phyloP scores from a whole-genome alignment of 441 rosid genomes.

The Erysimum cheiri region DNA sequence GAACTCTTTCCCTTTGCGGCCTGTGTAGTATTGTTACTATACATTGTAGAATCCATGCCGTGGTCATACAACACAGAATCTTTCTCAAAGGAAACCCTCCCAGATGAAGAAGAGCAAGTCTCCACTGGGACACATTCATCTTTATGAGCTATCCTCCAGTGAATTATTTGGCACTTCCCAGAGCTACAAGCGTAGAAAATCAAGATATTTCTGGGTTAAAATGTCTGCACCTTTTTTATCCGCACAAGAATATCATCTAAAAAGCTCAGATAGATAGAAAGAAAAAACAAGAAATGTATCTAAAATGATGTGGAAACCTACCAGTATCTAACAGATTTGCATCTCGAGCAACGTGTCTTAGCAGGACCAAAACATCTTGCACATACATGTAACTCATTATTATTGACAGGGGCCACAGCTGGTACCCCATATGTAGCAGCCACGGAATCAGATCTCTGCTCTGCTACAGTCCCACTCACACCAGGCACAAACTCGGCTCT shows the following conservation, averaged over 20 bases:
- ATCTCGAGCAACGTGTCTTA: constrained; percentile 92
- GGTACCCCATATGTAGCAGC: constrained; percentile 52
- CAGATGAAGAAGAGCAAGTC: constrained; percentile 53
- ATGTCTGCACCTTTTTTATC: constrained; percentile 19
- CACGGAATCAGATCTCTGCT: constrained; percentile 35
- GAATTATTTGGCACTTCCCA: constrained; percentile 88
- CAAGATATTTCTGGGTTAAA: constrained; percentile 22
- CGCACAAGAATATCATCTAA: neutral
- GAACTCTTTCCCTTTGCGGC: constrained; percentile 46
- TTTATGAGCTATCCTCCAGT: constrained; percentile 85
- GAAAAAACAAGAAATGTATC: constrained; percentile 13
- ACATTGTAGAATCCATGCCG: constrained; percentile 45
- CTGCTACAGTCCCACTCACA: constrained; percentile 21
- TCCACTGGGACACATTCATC: constrained; percentile 68
- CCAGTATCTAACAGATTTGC: constrained; percentile 93
- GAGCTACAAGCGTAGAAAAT: constrained; percentile 59
- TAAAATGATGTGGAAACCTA: constrained; percentile 36
- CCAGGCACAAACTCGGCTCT: constrained; percentile 33
- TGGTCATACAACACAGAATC: constrained; percentile 45
- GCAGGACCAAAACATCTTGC: constrained; percentile 77
- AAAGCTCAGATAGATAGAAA: constrained; percentile 6
- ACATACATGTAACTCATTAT: constrained; percentile 58
- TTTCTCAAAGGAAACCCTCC: constrained; percentile 45
- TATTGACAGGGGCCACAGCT: constrained; percentile 47
- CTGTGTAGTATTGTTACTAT: constrained; percentile 46